Evolutionary conservation across 2,329 filamentous ascomycete species (phyloP).

Genomic region (Sclerotinia subarctica): DNA sequence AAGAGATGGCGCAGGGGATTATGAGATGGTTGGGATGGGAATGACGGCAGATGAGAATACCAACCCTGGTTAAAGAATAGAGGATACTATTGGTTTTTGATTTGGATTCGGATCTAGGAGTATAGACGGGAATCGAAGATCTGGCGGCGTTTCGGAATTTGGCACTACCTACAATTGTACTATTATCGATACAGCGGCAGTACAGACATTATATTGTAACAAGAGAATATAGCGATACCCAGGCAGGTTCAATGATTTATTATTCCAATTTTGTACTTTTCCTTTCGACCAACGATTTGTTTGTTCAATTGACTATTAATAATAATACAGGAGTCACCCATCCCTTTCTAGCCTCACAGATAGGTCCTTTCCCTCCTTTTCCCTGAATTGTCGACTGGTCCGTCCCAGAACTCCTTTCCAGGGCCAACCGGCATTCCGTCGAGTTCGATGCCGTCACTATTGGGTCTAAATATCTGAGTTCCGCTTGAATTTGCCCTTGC

Average conservation of each 20-base stretch:
- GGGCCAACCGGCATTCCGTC: slow-evolving; percentile 35
- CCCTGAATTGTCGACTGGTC: slow-evolving; percentile 20
- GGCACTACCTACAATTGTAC: slow-evolving; percentile 1
- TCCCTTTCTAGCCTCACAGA: slow-evolving; percentile 24
- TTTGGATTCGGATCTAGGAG: slow-evolving; percentile 23
- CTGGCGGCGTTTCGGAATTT: slow-evolving; percentile 12
- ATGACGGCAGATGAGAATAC: slow-evolving; percentile 43
- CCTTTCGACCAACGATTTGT: neutral
- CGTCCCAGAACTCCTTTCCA: slow-evolving; percentile 28
- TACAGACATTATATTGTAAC: slow-evolving; percentile 23
- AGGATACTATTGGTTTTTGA: neutral
- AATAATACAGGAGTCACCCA: neutral
- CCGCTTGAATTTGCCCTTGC: slow-evolving; percentile 34
- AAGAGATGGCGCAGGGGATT: slow-evolving; percentile 55
- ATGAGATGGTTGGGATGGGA: slow-evolving; percentile 58
- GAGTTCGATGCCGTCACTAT: slow-evolving; percentile 34
- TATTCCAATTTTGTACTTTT: slow-evolving; percentile 23
- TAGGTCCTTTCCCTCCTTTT: slow-evolving; percentile 32
- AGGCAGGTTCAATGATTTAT: slow-evolving; percentile 21
- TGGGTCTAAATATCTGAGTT: slow-evolving; percentile 35
- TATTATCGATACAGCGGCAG: slow-evolving; percentile 12
- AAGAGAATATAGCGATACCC: slow-evolving; percentile 28
- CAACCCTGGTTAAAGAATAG: slow-evolving; percentile 19
- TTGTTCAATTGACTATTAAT: slow-evolving; percentile 3
- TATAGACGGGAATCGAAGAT: slow-evolving; percentile 22